These are phyloP conservation scores for Elsinoe ampelina DNA, from an alignment of 2,329 filamentous ascomycete species.

Conservation along the genomic window DNA sequence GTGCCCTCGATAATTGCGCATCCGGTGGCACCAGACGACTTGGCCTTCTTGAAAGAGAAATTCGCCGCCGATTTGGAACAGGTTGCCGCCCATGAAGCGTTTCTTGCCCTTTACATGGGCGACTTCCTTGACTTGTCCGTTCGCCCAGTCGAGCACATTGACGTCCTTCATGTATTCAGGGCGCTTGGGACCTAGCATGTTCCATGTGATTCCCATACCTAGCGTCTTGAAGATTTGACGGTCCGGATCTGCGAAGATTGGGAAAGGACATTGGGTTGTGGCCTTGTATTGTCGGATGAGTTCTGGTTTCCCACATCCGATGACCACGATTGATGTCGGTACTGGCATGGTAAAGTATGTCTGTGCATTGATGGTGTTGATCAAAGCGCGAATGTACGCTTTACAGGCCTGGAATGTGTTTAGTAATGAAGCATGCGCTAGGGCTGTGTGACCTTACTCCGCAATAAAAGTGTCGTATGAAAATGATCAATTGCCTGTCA, in stretches of 20 bases:
- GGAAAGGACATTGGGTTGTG: slow-evolving; percentile 29
- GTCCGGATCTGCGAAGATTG: slow-evolving; percentile 31
- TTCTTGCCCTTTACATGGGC: slow-evolving; percentile 14
- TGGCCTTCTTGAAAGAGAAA: slow-evolving; percentile 34
- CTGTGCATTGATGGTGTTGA: slow-evolving; percentile 26
- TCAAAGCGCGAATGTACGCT: slow-evolving; percentile 29
- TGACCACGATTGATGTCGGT: slow-evolving; percentile 30
- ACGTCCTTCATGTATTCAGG: slow-evolving; percentile 33
- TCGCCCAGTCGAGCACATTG: slow-evolving; percentile 23
- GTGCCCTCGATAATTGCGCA: slow-evolving; percentile 31
- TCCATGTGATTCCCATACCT: slow-evolving; percentile 27
- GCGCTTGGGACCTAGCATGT: slow-evolving; percentile 22
- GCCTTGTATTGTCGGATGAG: slow-evolving; percentile 30
- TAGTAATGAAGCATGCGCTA: not conserved
- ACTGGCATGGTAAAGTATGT: slow-evolving; percentile 30
- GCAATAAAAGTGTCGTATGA: slow-evolving; percentile 36
- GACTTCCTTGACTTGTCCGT: slow-evolving; percentile 23
- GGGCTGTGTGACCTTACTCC: slow-evolving; percentile 20
- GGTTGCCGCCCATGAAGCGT: slow-evolving; percentile 27
- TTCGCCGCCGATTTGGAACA: slow-evolving; percentile 33
- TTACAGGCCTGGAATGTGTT: slow-evolving; percentile 26
- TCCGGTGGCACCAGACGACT: slow-evolving; percentile 34
- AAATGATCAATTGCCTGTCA: slow-evolving; percentile 31
- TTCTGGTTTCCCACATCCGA: slow-evolving; percentile 30
- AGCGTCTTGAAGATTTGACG: slow-evolving; percentile 28